Base-by-base conservation (phyloP, 2,329 filamentous ascomycete species). In the Tricladium varicosporioides region DNA sequence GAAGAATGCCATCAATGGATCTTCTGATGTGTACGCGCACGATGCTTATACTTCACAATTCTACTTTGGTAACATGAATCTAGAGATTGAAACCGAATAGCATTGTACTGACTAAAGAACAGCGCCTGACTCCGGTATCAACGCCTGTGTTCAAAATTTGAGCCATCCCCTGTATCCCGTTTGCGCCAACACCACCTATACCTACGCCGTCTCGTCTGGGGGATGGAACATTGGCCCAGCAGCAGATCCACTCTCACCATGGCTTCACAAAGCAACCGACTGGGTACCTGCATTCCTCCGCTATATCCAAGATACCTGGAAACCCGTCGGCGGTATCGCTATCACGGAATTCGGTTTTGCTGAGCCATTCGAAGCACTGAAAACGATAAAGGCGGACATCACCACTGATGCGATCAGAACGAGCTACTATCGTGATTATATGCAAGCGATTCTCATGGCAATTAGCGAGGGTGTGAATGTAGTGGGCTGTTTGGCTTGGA, bases 401-500 rank as follows among this genome's bases (percentile, higher is more conserved):
- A 76, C 93, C 52, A 76, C 91, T 58, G 91, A 95, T 71, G 85
- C 90, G 62, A 91, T 93, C 78, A 82, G 91, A 22, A 83, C 83
- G 57, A 76, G 85, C 67, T 95, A 94, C 75, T 94, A 90, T 74
- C 75, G 85, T 58, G 84, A 82, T 60, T 94, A 95, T 70, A 83
- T 93, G 67, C 80, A 79, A 53, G 89, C 89, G 55, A 65, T 68
- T 18, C 45, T 68, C 27, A 83, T 94, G 81, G 88, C 87, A 27
- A 82, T 88, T 67, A 89, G 89, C 9, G 89, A 94, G 67, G 86
- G 87, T 18, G 88, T 92, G 49, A 83, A 93, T 66, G 88, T 93
- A 53, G 80, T 82, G 64, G 90, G 86, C 7, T 94, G 92, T 74
- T 84, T 93, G 76, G 91, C 88, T n/a, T 95, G 91, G 90, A 89